Evolutionary conservation across 768 basidiomycete genomes (phyloP), one percentile per base, ranked within the genome.

Genomic region (Russula compacta): DNA sequence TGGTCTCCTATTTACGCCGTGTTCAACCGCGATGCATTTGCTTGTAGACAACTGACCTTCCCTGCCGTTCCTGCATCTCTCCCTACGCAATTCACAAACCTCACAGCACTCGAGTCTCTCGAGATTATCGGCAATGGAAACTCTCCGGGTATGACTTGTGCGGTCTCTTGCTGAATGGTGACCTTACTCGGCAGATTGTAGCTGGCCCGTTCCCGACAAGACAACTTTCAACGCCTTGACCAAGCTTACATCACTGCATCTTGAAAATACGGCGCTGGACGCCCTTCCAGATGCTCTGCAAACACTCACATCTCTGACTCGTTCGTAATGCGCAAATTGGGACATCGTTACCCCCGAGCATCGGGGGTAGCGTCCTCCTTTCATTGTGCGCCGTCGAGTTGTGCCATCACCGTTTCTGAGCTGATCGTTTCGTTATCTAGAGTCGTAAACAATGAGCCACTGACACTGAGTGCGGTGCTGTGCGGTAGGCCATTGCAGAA

Each of bases 61-160:
- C 80, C 80, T 8, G 78, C 73, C 7, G 73, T 82, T 10, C 79
- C 81, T n/a, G 72, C 74, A 17, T 68, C 70, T 2, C 64, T 81
- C 2, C 79, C 80, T 0, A 67, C 67, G 9, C 75, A 78, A 58
- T 65, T 81, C n/a, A 74, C 74, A 0, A 61, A 65, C 54, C 68
- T 81, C 54, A 73, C 73, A 0, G 70, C 69, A 0, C 67, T 81
- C 24, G 72, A 76, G 60, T 68, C 65, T 10, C 68, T 81, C 21
- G 62, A 70, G 50, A 65, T 81, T 15, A 61, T 76, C 17, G 80
- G 81, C 8, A 75, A 78, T 44, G 72, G 71, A 29, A 70, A 67
- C 38, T 66, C 75, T 35, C 81, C 80, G 53, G 75, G 79, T 78
- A 66, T 54, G 73, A 64, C 24, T 40, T 9, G 33, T 11, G 17